These are phyloP conservation scores for Cladosporium halotolerans DNA, from an alignment of 2,329 filamentous ascomycete genomes.

Conservation along the genomic window DNA sequence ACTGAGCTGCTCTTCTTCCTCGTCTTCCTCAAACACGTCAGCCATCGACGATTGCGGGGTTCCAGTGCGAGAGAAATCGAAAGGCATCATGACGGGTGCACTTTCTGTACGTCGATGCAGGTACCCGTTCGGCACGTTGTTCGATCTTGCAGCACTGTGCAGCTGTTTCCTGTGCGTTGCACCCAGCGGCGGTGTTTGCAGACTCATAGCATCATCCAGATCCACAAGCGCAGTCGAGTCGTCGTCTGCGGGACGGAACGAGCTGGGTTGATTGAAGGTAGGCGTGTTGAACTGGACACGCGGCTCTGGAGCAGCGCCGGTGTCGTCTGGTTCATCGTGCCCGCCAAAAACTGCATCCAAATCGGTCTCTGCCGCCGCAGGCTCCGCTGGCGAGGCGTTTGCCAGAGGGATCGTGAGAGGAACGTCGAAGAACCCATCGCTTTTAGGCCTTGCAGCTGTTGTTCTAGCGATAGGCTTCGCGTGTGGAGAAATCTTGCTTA, in stretches of 20 bases:
- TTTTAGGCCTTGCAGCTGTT: constrained; percentile 7
- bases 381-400: background rate
- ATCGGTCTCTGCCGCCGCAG: constrained; percentile 25
- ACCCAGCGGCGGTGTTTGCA: constrained; percentile 49
- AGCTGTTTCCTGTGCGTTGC: constrained; percentile 45
- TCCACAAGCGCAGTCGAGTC: constrained; percentile 75
- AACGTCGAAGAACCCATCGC: constrained; percentile 10
- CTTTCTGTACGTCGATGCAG: constrained; percentile 69
- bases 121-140: background rate
- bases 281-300: constrained; percentile 13
- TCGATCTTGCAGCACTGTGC: constrained; percentile 49
- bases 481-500: constrained; percentile 9
- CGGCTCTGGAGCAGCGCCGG: background rate
- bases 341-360: constrained; percentile 28
- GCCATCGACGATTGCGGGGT: constrained; percentile 62
- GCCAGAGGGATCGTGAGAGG: constrained; percentile 7
- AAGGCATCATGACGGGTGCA: constrained; percentile 70
- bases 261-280: constrained; percentile 9
- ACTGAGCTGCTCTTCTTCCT: constrained; percentile 47
- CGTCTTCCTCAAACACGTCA: constrained; percentile 81
- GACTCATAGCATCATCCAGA: constrained; percentile 66
- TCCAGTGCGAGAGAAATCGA: constrained; percentile 45
- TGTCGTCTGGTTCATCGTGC: background rate
- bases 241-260: constrained; percentile 39
- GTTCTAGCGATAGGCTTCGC: background rate